Conservation (phyloP, 371 early-diverging fungal genomes). For the Haplosporangium sp. region DNA sequence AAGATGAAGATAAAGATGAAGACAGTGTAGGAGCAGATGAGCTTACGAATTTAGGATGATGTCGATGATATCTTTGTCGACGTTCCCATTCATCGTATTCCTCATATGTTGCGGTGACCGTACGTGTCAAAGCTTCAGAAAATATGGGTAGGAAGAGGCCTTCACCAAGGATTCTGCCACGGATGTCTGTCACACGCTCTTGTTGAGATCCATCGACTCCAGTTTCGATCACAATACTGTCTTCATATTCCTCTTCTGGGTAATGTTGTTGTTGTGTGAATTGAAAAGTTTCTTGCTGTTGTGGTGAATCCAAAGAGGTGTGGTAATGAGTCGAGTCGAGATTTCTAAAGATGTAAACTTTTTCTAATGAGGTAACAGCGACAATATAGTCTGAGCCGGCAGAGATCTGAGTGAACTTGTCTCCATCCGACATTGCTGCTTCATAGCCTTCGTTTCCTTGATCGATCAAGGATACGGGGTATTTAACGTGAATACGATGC, state of each 20-base stretch:
- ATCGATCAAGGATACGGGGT: conserved; percentile 24
- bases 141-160: conserved; percentile 43
- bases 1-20: too few species aligned
- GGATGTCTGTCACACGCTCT: conserved; percentile 35
- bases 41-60: neutral
- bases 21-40: neutral
- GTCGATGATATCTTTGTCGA: conserved; percentile 16
- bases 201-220: conserved; percentile 8
- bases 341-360: conserved; percentile 34
- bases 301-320: neutral
- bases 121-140: conserved; percentile 30
- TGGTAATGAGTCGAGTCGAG: conserved; percentile 29
- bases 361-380: conserved; percentile 27
- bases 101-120: conserved; percentile 42
- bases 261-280: neutral
- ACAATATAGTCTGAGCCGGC: conserved; percentile 42
- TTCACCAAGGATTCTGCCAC: conserved; percentile 28
- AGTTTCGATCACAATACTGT: conserved; percentile 30
- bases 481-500: conserved; percentile 23
- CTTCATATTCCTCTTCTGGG: neutral
- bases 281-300: neutral
- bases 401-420: conserved; percentile 39
- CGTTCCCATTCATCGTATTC: conserved; percentile 44
- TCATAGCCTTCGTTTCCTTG: conserved; percentile 34
- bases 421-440: conserved; percentile 13